These are phyloP conservation scores for Geotrichum citri-aurantii DNA, from an alignment of 1,139 yeast species.

Conservation along the genomic window DNA sequence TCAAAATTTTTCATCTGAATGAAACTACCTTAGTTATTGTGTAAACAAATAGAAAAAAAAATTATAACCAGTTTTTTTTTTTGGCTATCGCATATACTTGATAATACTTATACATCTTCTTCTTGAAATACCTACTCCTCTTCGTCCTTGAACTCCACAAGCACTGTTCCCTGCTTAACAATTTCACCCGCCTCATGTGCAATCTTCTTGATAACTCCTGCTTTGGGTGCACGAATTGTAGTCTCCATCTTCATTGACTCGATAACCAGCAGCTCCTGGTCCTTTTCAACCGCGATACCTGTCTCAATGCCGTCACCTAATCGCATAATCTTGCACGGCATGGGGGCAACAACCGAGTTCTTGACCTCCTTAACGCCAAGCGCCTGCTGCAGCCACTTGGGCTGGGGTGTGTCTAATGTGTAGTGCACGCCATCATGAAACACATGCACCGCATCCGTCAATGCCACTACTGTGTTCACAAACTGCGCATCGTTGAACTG, in stretches of 20 bases:
- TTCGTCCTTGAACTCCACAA: conserved; percentile 33
- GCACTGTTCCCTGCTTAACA: conserved; percentile 34
- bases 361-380: conserved; percentile 30
- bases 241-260: conserved; percentile 29
- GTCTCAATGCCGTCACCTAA: conserved; percentile 20
- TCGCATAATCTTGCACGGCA: conserved; percentile 35
- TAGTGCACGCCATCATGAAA: conserved; percentile 33
- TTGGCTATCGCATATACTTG: neutral
- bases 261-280: conserved; percentile 23
- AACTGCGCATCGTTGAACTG: conserved; percentile 28
- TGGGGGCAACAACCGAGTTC: conserved; percentile 35
- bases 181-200: conserved; percentile 33
- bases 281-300: conserved; percentile 22
- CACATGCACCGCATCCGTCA: conserved; percentile 28
- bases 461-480: conserved; percentile 29
- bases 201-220: conserved; percentile 30
- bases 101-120: neutral
- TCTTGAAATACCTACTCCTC: conserved; percentile 12
- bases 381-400: conserved; percentile 32
- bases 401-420: conserved; percentile 29
- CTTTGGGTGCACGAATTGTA: conserved; percentile 22
- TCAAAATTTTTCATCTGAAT: too few relatives aligned
- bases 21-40: too few relatives aligned
- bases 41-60: too few relatives aligned
- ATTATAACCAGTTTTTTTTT: too few relatives aligned